These are phyloP conservation scores for Neonectria sp. DNA, from an alignment of 2,329 filamentous ascomycete genomes.

Conservation along the genomic window DNA sequence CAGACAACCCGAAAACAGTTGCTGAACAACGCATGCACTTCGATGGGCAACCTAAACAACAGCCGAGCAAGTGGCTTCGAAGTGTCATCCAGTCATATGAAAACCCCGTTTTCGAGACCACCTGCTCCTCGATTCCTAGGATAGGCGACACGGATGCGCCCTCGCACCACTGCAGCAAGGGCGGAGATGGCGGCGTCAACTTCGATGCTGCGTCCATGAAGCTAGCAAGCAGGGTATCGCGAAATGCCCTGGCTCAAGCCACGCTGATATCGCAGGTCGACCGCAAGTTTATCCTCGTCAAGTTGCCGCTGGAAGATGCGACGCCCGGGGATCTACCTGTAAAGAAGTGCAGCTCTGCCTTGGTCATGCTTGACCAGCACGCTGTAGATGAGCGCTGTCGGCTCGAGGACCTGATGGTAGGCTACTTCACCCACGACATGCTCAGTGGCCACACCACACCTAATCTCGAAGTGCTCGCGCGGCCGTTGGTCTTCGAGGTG, in stretches of 20 bases:
- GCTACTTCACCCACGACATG: constrained; percentile 59
- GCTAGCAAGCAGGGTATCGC: constrained; percentile 70
- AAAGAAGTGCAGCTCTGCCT: constrained; percentile 58
- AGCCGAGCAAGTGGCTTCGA: constrained; percentile 69
- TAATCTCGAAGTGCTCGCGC: constrained; percentile 59
- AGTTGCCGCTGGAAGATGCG: constrained; percentile 58
- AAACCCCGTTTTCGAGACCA: constrained; percentile 80
- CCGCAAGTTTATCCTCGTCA: constrained; percentile 87
- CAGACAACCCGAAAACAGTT: background rate
- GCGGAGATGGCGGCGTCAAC: constrained; percentile 37
- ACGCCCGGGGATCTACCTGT: background rate
- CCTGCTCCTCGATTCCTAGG: constrained; percentile 62
- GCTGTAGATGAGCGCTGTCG: constrained; percentile 92
- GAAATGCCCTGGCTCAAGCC: constrained; percentile 70
- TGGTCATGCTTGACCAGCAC: constrained; percentile 92
- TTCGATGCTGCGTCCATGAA: constrained; percentile 50
- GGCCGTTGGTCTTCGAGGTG: constrained; percentile 76
- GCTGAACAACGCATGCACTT: background rate
- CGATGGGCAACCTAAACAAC: constrained; percentile 23
- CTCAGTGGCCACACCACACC: constrained; percentile 35
- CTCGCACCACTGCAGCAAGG: constrained; percentile 20
- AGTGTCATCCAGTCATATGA: constrained; percentile 76
- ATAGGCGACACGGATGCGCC: constrained; percentile 41
- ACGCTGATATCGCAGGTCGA: constrained; percentile 87
- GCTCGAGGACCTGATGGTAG: constrained; percentile 79